Evolutionary conservation across 768 basidiomycete species (phyloP), one percentile per base, ranked within the genome.

Genomic region (Clitopilus hobsonii): DNA sequence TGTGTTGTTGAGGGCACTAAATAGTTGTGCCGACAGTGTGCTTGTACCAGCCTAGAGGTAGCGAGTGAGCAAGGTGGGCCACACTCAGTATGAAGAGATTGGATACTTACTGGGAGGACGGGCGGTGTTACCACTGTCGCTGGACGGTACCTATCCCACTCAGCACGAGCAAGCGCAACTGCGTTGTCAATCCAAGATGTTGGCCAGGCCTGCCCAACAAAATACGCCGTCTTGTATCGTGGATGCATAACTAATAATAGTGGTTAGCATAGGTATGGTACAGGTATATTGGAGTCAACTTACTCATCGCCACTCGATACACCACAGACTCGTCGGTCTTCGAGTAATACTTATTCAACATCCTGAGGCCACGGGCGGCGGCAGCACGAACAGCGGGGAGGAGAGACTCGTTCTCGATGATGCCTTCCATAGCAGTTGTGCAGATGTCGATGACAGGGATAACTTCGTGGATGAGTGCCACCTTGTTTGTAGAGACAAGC

Each of bases 181-280:
- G 71, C 67, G 0, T 55, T 61, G 0, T 58, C 29, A 23, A 73
- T 67, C 71, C 71, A 75, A 2, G 55, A 51, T 0, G 50, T 20
- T 6, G 61, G 54, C 73, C 73, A 74, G 1, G 56, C 48, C 3
- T 58, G 54, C 1, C 55, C 56, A n/a, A 59, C 54, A 56, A 75
- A 73, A 53, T 74, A 75, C 13, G 54, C 51, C 1, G 72, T 62
- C 58, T 74, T 74, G 63, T 71, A 62, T 0, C 56, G 53, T 1
- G 71, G 72, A 56, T 74, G 70, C 7, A 74, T 65, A 16, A 74
- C 71, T 74, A 32, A 13, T n/a, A 3, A 20, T 8, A 13, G 41
- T 24, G 28, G 18, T 24, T 27, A 49, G 22, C 20, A 30, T 36
- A 51, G 1, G 41, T 18, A 16, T 49, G 20, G 49, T 36, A 41